Base-by-base conservation (phyloP, 192 early-diverging fungal species). In the Coemansia sp. region DNA sequence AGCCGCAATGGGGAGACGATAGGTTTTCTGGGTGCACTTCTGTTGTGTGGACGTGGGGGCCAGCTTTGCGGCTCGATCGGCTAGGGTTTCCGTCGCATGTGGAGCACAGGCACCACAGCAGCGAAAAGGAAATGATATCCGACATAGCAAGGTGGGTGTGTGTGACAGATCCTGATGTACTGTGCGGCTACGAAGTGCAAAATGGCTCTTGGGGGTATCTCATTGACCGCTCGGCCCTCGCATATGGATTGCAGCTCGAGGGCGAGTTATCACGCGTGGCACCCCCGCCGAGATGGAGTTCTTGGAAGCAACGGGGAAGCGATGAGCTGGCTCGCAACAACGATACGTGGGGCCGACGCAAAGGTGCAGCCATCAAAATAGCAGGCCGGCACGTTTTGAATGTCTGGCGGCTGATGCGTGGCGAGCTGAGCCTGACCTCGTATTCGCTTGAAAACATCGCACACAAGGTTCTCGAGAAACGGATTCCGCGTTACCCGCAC, bases 131-230 rank as follows among this genome's bases (percentile, higher is more conserved):
- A 2, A 64, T 95, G 67, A 52, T 95, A 25, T 53, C 71, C 8
- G 46, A 47, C 2, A 27, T 95, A 6, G 62, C 84, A 29, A 39
- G 74, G 2, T 71, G 72, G 33, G 80, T 88, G 3, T 75, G 81
- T 0, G 41, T 44, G 5, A 67, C 72, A 30, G 93, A 97, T 60
- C 94, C 94, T 0, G 94, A 97, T 52, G 81, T 97, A 37, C 53
- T 96, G 17, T 71, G 84, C 9, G 95, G 95, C 2, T 97, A 89
- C 50, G 93, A 97, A 33, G 55, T 96, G 4, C 85, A 97, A 28
- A 78, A 67, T 17, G 49, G 82, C 8, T 95, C 92, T 0, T 97
- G 93, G 95, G 95, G 95, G 3, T 97, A 90, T 55, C 58, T 90
- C 9, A 61, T 91, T 15, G 84, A 89, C 39, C 80, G 87, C 5